Conservation (phyloP, 2,329 filamentous ascomycete species). For the Venturia pyrina region DNA sequence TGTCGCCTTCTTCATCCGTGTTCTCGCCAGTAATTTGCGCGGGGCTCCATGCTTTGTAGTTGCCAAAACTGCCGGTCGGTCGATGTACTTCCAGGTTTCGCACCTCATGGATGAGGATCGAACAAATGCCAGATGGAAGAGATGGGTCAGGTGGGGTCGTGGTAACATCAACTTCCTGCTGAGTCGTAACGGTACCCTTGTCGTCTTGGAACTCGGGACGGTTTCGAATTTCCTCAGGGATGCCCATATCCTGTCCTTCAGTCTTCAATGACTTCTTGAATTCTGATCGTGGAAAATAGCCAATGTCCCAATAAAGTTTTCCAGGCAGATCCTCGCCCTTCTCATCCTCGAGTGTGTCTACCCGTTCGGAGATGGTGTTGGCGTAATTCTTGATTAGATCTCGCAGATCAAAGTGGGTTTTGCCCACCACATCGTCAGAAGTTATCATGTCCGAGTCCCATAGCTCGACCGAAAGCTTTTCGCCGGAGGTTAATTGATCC, state of each 20-base stretch:
- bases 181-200: conserved; percentile 53
- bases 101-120: conserved; percentile 63
- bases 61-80: conserved; percentile 43
- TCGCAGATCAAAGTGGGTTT: conserved; percentile 61
- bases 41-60: conserved; percentile 29
- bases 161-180: conserved; percentile 56
- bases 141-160: conserved; percentile 53
- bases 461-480: conserved; percentile 57
- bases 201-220: conserved; percentile 54
- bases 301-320: conserved; percentile 58
- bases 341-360: conserved; percentile 53
- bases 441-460: conserved; percentile 68
- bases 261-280: conserved; percentile 47
- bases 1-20: conserved; percentile 49
- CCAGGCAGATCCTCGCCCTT: conserved; percentile 59
- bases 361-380: conserved; percentile 48
- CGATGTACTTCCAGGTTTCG: conserved; percentile 54
- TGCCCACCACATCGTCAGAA: conserved; percentile 64
- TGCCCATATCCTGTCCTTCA: conserved; percentile 37
- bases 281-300: conserved; percentile 53
- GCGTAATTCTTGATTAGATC: conserved; percentile 46
- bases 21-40: conserved; percentile 37
- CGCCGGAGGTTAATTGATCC: conserved; percentile 62
- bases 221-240: conserved; percentile 48
- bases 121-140: conserved; percentile 56